Percentiles rank a stretch among this genome's conserved stretches.
Evolutionary conservation across 1,139 yeast species (phyloP).

Genomic region (Debaryomyces psychrophilus): DNA sequence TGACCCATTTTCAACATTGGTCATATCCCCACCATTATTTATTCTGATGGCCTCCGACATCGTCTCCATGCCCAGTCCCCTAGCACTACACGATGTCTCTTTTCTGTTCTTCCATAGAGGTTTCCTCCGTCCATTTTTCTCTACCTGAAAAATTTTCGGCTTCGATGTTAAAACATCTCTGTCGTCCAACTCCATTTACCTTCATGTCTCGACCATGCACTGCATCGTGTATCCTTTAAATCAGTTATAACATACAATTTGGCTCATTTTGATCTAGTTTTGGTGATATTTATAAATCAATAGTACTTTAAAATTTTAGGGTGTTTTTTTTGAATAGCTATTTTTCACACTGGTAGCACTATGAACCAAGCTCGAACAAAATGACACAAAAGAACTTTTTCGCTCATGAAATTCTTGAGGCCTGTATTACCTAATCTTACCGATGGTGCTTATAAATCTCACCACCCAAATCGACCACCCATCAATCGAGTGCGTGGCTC

Average conservation of each 20-base stretch:
- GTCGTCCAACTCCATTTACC: background rate
- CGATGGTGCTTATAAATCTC: background rate
- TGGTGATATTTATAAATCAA: slow-evolving; percentile 24
- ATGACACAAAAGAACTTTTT: slow-evolving; percentile 8
- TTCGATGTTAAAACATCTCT: background rate
- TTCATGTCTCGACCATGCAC: background rate
- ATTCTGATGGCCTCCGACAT: background rate
- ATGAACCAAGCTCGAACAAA: slow-evolving; percentile 12
- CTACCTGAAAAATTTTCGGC: slow-evolving; percentile 8
- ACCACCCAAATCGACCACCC: background rate
- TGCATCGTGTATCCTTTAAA: background rate
- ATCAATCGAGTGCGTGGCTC: background rate
- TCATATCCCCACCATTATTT: background rate
- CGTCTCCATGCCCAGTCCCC: background rate
- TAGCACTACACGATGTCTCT: background rate
- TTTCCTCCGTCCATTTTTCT: background rate
- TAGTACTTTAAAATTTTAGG: slow-evolving; percentile 21
- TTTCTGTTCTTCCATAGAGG: background rate
- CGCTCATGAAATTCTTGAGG: background rate
- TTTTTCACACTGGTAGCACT: slow-evolving; percentile 13
- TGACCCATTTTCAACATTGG: slow-evolving; percentile 1
- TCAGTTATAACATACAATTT: slow-evolving; percentile 29
- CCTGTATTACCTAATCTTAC: background rate
- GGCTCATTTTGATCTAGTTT: slow-evolving; percentile 38
- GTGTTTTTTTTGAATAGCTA: slow-evolving; percentile 17